Conservation (phyloP, 208 protist species). For the Porcisia hertigi region DNA sequence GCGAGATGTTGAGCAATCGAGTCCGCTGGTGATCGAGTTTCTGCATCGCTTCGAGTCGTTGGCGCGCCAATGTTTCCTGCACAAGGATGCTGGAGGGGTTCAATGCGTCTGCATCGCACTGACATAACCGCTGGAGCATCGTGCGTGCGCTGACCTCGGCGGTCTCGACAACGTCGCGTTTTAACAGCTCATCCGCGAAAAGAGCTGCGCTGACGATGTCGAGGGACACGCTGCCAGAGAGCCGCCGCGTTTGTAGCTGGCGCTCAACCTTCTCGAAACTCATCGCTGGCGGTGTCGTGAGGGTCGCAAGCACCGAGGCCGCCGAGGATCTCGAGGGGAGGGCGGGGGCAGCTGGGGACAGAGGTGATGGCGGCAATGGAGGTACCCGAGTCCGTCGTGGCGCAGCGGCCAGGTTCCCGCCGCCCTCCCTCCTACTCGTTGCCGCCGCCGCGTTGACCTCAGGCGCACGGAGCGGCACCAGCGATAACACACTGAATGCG, state of each 20-base stretch:
- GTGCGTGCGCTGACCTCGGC: slow-evolving; percentile 19
- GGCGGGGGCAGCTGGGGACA: background rate
- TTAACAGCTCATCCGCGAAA: slow-evolving; percentile 25
- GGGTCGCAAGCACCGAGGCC: background rate
- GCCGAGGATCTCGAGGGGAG: background rate
- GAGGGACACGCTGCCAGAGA: slow-evolving; percentile 1
- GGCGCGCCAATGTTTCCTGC: slow-evolving; percentile 24
- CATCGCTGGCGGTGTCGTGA: background rate
- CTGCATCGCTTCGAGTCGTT: slow-evolving; percentile 10
- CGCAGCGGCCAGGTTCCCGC: background rate
- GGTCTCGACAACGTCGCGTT: slow-evolving; percentile 24
- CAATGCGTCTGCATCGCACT: slow-evolving; percentile 26
- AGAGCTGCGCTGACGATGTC: slow-evolving; percentile 19
- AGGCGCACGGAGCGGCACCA: background rate
- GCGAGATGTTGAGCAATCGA: slow-evolving; percentile 4
- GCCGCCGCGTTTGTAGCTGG: slow-evolving; percentile 17
- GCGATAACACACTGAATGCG: slow-evolving; percentile 10
- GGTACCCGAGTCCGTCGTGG: background rate
- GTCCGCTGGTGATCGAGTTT: slow-evolving; percentile 8
- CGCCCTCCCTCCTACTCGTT: background rate
- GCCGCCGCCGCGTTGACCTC: background rate
- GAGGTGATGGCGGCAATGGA: slow-evolving; percentile 23
- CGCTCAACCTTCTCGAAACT: slow-evolving; percentile 18
- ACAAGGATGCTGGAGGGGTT: slow-evolving; percentile 1
- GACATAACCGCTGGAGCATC: slow-evolving; percentile 17